Conservation (phyloP, 129 eudicot genomes). For the Pseudognaphalium luteoalbum region DNA sequence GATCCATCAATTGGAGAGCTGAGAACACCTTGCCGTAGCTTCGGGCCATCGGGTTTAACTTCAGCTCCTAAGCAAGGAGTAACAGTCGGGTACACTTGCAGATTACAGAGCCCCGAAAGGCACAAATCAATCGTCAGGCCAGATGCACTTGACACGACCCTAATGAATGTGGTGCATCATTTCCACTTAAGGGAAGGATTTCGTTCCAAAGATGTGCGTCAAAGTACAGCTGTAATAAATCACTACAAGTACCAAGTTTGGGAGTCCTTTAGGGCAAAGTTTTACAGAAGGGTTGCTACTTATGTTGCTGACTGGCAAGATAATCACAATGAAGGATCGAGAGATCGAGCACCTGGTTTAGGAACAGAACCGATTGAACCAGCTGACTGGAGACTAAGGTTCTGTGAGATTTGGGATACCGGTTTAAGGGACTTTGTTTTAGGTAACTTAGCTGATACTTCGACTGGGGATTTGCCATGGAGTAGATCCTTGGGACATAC, state of each 20-base stretch:
- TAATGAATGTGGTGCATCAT: constrained; percentile 91
- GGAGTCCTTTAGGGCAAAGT: constrained; percentile 88
- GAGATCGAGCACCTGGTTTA: constrained; percentile 94
- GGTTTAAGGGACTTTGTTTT: constrained; percentile 78
- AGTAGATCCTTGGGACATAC: constrained; percentile 36
- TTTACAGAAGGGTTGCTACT: constrained; percentile 88
- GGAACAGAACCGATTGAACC: constrained; percentile 98
- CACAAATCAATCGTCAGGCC: constrained; percentile 89
- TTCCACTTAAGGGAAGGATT: constrained; percentile 71
- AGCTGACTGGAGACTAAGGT: constrained; percentile 68
- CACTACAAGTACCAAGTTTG: constrained; percentile 96
- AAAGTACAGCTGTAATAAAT: constrained; percentile 57
- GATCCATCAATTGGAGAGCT: constrained; percentile 54
- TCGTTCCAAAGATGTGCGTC: constrained; percentile 46
- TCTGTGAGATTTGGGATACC: constrained; percentile 99
- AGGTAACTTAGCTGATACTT: constrained; percentile 67
- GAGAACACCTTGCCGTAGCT: constrained; percentile 79
- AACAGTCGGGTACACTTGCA: constrained; percentile 82
- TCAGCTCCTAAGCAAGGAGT: constrained; percentile 71
- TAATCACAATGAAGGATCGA: constrained; percentile 83
- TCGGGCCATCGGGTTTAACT: constrained; percentile 87
- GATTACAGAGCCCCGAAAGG: constrained; percentile 86
- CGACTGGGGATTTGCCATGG: constrained; percentile 85
- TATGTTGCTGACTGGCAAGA: constrained; percentile 96
- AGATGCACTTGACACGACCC: constrained; percentile 64